Evolutionary conservation across 345 rosid species (phyloP).

Genomic region (Isatis tinctoria): DNA sequence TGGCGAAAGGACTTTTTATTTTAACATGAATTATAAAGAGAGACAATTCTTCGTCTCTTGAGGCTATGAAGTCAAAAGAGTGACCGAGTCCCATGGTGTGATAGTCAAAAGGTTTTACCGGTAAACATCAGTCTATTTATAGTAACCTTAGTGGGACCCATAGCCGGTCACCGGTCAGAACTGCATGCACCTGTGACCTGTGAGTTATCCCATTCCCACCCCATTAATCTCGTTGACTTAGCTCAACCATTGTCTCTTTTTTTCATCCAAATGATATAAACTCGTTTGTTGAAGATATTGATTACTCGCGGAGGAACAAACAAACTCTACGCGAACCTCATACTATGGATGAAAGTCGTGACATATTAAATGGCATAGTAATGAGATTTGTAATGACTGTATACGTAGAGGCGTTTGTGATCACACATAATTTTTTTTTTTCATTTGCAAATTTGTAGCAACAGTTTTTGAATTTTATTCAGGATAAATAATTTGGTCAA

Average conservation of each 20-base stretch:
- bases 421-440: neutral
- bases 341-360: neutral
- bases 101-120: slow-evolving; percentile 19
- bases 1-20: neutral
- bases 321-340: neutral
- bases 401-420: neutral
- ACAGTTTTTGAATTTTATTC: neutral
- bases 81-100: slow-evolving; percentile 8
- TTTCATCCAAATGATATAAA: neutral
- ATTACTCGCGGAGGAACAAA: neutral
- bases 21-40: neutral
- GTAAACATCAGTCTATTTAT: slow-evolving; percentile 9
- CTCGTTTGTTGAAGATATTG: neutral
- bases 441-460: neutral
- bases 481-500: neutral
- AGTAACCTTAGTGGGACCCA: neutral
- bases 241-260: slow-evolving; percentile 10
- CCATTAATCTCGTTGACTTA: slow-evolving; percentile 17
- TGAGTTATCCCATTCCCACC: neutral
- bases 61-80: neutral
- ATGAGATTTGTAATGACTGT: neutral
- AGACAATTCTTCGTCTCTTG: neutral
- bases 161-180: slow-evolving; percentile 15
- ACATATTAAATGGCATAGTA: neutral
- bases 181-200: neutral